Evolutionary conservation across 1,139 yeast genomes (phyloP), one percentile per base, ranked within the genome.

Genomic region (Kodamaea derodonti): DNA sequence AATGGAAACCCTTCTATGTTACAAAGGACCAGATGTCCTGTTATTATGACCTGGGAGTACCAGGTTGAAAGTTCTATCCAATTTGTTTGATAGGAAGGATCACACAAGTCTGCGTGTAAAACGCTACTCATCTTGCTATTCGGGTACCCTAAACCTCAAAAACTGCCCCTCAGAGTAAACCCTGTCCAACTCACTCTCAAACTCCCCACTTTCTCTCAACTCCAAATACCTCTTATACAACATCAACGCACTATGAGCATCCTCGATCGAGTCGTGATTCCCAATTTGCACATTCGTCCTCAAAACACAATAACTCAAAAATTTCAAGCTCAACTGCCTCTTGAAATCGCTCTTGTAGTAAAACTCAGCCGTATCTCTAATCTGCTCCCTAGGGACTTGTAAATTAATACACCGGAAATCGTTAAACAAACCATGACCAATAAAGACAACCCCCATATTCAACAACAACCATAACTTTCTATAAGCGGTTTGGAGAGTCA

Each of bases 231-330:
- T 80, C 45, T 78, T 77, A 61, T 85, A 94, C 29, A 94, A 64
- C 34, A 77, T 60, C 46, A 94, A 69, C 0, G 99, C 98, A 10
- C 94, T 83, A 37, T 73, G 66, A 0, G 99, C 97, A 63, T 94
- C 99, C 53, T 94, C 98, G 30, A 92, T 87, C 1, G 97, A 90
- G 55, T 94, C 97, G 57, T 94, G 99, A 53, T 90, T 90, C 1
- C 95, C 95, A 2, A 79, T 80, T 57, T 94, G 98, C 14, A 94
- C 95, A 33, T 79, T 74, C 42, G 79, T 81, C 27, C 75, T 75
- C 37, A 92, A 66, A 34, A 92, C 67, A 20, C 79, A 79, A 70
- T 87, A 90, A 4, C 95, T 90, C 51, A 94, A 65, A 52, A 87
- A 94, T 52, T 92, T 84, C 47, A 94, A 71, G n/a, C 96, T 86